Base-by-base conservation (phyloP, 345 rosid species). In the Citrus unshiu region DNA sequence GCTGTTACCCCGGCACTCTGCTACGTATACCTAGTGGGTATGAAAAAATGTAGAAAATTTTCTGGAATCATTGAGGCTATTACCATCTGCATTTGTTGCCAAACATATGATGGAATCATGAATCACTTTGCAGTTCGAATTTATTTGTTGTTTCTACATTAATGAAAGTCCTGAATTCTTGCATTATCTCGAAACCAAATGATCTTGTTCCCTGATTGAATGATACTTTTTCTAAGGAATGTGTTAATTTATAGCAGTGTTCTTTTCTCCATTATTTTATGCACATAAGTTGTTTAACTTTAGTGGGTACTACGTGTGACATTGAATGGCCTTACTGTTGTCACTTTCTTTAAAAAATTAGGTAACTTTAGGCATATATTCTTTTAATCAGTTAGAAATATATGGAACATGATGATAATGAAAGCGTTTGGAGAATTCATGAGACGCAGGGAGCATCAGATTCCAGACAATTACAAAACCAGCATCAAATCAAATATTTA, bases 401-500 rank as follows among this genome's bases (percentile, higher is more conserved):
- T 57, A 46, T 35, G 71, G 37, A 22, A 22, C 32, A 51, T 60
- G 27, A 62, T 37, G 66, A 60, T 56, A 61, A 22, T 29, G 21
- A 40, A 63, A 18, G 67, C 70, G 37, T 32, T 64, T 30, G 35
- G 72, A 49, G 61, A 51, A 66, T 65, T 34, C 51, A 67, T 54
- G 51, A 25, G 73, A 54, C 9, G 60, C 76, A 32, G 30, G 51
- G 64, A 79, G 86, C 77, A 88, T 85, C 85, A 51, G 89, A 88
- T 86, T 86, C 87, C 73, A 43, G 51, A 22, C 22, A 25, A 40
- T 74, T 72, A 32, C 61, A 51, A 25, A 73, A 25, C 10, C 71
- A 24, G 80, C 70, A 72, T 75, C 80, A 43, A 69, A 72, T 75
- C 80, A 43, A 74, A 46, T 64, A 43, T 40, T 21, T 30, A 57